phyloP scores from a whole-genome alignment of 2,329 filamentous ascomycete species.

The Paecilomyces fulvus region DNA sequence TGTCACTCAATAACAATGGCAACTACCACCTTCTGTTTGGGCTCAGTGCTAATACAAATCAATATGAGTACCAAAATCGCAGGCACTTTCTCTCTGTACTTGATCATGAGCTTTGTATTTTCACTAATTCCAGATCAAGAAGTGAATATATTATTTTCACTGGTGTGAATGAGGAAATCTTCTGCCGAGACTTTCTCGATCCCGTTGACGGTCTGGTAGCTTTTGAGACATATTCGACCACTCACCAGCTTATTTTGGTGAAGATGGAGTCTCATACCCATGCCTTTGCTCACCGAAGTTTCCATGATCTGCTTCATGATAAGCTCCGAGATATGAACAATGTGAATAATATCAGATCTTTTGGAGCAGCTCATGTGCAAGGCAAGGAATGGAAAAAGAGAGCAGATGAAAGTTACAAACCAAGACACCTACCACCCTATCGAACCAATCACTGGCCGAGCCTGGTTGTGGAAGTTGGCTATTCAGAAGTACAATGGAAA shows the following conservation, averaged over 20 bases:
- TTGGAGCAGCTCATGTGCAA: no score
- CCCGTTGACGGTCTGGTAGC: background rate
- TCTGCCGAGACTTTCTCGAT: conserved; percentile 2
- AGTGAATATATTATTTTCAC: conserved; percentile 4
- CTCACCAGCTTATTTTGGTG: no score
- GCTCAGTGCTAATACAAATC: conserved; percentile 1
- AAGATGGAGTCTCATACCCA: no score
- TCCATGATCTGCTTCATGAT: no score
- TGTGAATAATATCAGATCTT: no score
- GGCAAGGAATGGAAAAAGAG: no score
- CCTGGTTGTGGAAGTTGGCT: conserved; percentile 3
- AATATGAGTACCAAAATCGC: conserved; percentile 2
- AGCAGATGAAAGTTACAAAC: no score
- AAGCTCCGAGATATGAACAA: no score
- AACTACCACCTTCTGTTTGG: conserved; percentile 1
- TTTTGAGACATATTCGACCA: no score
- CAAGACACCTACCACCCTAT: no score
- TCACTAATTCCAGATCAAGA: background rate
- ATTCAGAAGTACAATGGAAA: conserved; percentile 1
- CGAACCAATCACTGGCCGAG: conserved; percentile 3
- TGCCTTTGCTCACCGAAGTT: no score
- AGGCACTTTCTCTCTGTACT: conserved; percentile 3
- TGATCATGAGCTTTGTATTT: background rate
- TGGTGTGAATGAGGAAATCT: conserved; percentile 1
- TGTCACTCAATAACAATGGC: background rate